Percentiles rank a stretch among this genome's conserved stretches.
These are phyloP conservation scores for Erythrophleum fordii DNA, from an alignment of 306 rosid genomes.

Conservation along the genomic window DNA sequence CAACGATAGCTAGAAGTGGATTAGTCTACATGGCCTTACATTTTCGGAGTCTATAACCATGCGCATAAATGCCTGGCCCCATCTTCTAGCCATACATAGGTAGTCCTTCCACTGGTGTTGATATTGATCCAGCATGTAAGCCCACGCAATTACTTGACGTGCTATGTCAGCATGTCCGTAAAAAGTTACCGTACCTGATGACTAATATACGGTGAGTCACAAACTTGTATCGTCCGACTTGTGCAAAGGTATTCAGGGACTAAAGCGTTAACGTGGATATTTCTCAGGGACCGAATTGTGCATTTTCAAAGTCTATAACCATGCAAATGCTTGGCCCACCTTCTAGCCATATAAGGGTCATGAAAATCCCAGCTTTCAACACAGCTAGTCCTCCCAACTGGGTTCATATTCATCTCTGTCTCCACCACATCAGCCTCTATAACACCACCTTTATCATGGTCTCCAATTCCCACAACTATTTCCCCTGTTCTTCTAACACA, in stretches of 20 bases:
- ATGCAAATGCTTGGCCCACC: slow-evolving; percentile 98
- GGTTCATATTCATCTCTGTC: slow-evolving; percentile 44
- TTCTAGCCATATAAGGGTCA: slow-evolving; percentile 94
- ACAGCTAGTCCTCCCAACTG: slow-evolving; percentile 66
- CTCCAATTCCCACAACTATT: slow-evolving; percentile 50
- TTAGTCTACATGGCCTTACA: background rate
- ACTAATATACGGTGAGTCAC: background rate
- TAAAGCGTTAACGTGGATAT: background rate
- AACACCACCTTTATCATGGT: slow-evolving; percentile 36
- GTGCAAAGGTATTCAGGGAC: background rate
- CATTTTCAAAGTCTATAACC: slow-evolving; percentile 73
- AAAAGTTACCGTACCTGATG: background rate
- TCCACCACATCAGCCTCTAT: slow-evolving; percentile 44
- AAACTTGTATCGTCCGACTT: background rate
- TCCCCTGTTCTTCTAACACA: slow-evolving; percentile 59
- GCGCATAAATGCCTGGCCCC: background rate
- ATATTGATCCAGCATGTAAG: background rate
- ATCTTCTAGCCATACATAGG: background rate
- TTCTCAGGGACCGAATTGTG: background rate
- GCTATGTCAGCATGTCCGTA: background rate
- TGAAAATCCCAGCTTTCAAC: slow-evolving; percentile 92
- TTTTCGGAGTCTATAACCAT: background rate
- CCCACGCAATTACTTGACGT: background rate
- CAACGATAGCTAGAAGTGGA: background rate
- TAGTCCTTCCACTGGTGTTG: background rate